A percentile compares a stretch with the other conserved stretches of the same genome.
Evolutionary conservation across 208 protist species (phyloP).

Genomic region (Histomonas meleagridis): DNA sequence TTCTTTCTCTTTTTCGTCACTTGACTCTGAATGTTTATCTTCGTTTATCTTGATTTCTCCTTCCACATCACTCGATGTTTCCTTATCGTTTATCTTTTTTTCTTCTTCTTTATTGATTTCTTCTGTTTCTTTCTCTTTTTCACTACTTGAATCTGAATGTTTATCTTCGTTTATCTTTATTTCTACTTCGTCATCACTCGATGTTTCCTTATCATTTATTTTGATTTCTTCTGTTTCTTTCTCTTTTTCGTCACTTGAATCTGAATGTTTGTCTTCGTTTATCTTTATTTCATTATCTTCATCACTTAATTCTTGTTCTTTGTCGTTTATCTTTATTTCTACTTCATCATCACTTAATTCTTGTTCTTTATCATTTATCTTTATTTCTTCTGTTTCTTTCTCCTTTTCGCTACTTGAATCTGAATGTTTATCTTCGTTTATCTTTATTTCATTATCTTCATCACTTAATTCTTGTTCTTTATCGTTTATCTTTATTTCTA

Average conservation of each 20-base stretch:
- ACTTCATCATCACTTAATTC: neutral
- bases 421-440: neutral
- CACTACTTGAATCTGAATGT: too few species aligned
- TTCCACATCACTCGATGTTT: too few species aligned
- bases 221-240: too few species aligned
- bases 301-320: neutral
- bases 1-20: neutral
- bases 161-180: too few species aligned
- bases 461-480: neutral
- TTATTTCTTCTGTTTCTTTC: too few species aligned
- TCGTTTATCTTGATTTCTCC: neutral
- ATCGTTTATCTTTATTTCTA: neutral
- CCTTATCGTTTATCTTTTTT: too few species aligned
- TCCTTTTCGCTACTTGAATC: neutral
- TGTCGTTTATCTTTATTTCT: neutral
- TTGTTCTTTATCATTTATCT: neutral
- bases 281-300: neutral
- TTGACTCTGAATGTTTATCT: neutral
- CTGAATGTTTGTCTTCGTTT: neutral
- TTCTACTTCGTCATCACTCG: too few species aligned
- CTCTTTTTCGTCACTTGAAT: too few species aligned
- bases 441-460: neutral
- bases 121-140: too few species aligned
- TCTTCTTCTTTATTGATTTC: neutral
- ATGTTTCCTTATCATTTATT: too few species aligned